These are phyloP conservation scores for Plenodomus lindquistii DNA, from an alignment of 2,329 filamentous ascomycete species.

Conservation along the genomic window DNA sequence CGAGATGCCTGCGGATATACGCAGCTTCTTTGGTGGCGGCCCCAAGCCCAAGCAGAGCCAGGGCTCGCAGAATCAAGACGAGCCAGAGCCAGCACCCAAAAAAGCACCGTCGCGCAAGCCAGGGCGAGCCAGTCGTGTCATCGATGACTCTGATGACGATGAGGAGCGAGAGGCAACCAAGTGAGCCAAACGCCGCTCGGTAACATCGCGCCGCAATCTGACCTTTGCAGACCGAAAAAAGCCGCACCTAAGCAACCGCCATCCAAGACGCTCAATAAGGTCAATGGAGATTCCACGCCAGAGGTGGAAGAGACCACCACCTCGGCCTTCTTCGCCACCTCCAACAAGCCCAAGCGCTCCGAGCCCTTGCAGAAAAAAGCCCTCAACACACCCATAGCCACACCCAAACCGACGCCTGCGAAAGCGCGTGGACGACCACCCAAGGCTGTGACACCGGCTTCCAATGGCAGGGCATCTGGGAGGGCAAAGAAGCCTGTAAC, in stretches of 20 bases:
- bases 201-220: slow-evolving; percentile 19
- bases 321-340: slow-evolving; percentile 65
- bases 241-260: slow-evolving; percentile 59
- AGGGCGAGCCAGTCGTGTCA: slow-evolving; percentile 46
- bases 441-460: slow-evolving; percentile 40
- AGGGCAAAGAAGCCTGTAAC: slow-evolving; percentile 50
- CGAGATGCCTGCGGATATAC: slow-evolving; percentile 80
- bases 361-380: slow-evolving; percentile 47
- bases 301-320: slow-evolving; percentile 62
- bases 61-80: slow-evolving; percentile 35
- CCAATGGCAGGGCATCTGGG: slow-evolving; percentile 42
- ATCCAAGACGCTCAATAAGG: slow-evolving; percentile 62
- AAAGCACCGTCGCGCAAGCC: slow-evolving; percentile 49
- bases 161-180: slow-evolving; percentile 47
- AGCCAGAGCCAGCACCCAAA: slow-evolving; percentile 36
- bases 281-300: slow-evolving; percentile 53
- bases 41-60: slow-evolving; percentile 60
- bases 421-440: slow-evolving; percentile 37
- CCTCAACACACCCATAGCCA: slow-evolving; percentile 32
- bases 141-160: slow-evolving; percentile 75
- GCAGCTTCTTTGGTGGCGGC: slow-evolving; percentile 86
- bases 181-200: slow-evolving; percentile 15
- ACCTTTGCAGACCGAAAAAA: slow-evolving; percentile 42
- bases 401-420: slow-evolving; percentile 41
- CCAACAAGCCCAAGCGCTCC: slow-evolving; percentile 59